Evolutionary conservation across 345 rosid genomes (phyloP).

Genomic region (Syzygium aromaticum): DNA sequence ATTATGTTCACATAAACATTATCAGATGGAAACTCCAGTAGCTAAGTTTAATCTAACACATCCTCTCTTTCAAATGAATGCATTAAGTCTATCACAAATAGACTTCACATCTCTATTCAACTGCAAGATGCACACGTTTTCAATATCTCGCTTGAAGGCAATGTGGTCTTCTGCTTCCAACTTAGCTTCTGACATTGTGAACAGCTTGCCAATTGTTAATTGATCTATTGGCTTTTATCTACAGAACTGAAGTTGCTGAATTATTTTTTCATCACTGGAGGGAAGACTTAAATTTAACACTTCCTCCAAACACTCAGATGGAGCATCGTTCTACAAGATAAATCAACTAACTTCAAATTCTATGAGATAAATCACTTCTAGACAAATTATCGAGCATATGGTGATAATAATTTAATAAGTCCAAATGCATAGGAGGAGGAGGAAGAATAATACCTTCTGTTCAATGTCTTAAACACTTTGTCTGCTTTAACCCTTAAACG

Average conservation of each 20-base stretch:
- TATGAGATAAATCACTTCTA: too few species aligned
- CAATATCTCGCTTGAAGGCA: background rate
- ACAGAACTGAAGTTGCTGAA: background rate
- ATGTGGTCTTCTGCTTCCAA: constrained; percentile 22
- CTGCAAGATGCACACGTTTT: constrained; percentile 9
- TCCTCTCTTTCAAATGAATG: background rate
- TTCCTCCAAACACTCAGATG: background rate
- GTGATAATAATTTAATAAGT: too few species aligned
- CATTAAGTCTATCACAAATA: background rate
- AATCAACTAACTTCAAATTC: too few species aligned
- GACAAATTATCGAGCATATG: too few species aligned
- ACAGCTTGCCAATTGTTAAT: background rate
- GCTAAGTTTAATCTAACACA: background rate
- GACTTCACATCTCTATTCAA: constrained; percentile 1
- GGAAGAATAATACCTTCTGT: too few species aligned
- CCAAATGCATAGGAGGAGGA: too few species aligned
- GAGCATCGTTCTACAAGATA: background rate
- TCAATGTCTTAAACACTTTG: too few species aligned
- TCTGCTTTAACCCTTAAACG: too few species aligned
- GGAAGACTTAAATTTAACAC: background rate
- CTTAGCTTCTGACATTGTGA: constrained; percentile 6
- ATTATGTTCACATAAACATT: background rate
- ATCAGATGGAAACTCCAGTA: background rate
- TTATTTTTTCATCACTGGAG: background rate
- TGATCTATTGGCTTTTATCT: background rate